Evolutionary conservation across 2,329 filamentous ascomycete species (phyloP).

Genomic region (Fusarium chlamydosporum): DNA sequence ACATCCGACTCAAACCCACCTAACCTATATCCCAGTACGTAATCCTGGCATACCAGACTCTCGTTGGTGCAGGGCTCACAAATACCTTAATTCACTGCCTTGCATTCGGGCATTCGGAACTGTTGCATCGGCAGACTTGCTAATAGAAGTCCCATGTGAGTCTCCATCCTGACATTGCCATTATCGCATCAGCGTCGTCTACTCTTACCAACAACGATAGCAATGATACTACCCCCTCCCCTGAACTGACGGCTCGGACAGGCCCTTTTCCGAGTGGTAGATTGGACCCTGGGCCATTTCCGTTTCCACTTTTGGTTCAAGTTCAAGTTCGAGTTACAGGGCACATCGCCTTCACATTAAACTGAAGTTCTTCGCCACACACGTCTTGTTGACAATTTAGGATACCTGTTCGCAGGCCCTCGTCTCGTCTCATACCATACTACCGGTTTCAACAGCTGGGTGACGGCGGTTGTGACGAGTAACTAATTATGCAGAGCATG

Average conservation of each 20-base stretch:
- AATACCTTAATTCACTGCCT: neutral
- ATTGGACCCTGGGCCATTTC: neutral
- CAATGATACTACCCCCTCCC: slow-evolving; percentile 13
- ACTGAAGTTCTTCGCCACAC: slow-evolving; percentile 13
- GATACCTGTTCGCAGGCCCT: slow-evolving; percentile 31
- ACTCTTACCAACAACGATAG: slow-evolving; percentile 12
- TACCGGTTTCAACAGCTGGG: slow-evolving; percentile 25
- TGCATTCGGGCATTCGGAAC: slow-evolving; percentile 9
- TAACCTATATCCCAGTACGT: neutral
- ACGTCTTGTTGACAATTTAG: slow-evolving; percentile 23
- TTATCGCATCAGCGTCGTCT: slow-evolving; percentile 4
- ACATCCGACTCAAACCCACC: neutral
- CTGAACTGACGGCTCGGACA: slow-evolving; percentile 11
- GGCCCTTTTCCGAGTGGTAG: slow-evolving; percentile 16
- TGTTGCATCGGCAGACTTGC: slow-evolving; percentile 11
- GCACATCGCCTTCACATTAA: slow-evolving; percentile 18
- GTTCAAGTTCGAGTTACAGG: slow-evolving; percentile 7
- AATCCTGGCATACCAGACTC: neutral
- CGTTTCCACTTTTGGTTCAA: neutral
- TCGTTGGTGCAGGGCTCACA: neutral
- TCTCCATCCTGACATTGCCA: slow-evolving; percentile 5
- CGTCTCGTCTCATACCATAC: slow-evolving; percentile 23
- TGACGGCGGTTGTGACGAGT: slow-evolving; percentile 15
- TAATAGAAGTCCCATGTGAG: slow-evolving; percentile 1
- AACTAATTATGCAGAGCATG: slow-evolving; percentile 10